Base-by-base conservation (phyloP, 345 rosid genomes). In the Aquilaria sinensis region DNA sequence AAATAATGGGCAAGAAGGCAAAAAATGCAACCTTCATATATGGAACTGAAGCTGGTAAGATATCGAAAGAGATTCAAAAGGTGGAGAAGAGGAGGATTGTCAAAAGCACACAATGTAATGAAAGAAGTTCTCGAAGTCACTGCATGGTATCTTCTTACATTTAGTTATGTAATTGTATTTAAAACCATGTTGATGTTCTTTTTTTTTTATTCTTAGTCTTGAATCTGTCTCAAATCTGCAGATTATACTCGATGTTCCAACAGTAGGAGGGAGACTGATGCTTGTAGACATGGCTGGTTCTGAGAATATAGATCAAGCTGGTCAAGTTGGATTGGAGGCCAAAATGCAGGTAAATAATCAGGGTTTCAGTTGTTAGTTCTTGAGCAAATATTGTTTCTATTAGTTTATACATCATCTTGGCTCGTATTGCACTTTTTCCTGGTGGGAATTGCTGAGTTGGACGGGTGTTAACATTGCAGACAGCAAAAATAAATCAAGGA, bases 221-320 rank as follows among this genome's bases (percentile, higher is more conserved):
- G 41, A 47, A 49, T 51, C 3, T 37, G 3, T 43, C 54, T 64
- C 64, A 31, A 14, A 46, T 37, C 13, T 52, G 58, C 78, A 94
- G 99, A 85, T 94, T 56, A 86, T 90, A 56, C 89, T 94, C 50
- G 97, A 94, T 81, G 99, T 90, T 31, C 99, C 99, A 14, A 86
- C 97, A 0, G 96, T 94, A 58, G 99, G 99, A 43, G 99, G 99
- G 71, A 77, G 89, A 61, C 74, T 94, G 61, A 90, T 94, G 99
- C 97, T 94, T 51, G 99, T 94, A 30, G 99, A 94, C 62, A 94
- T 94, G 99, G 99, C 99, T 54, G 99, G 99, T 66, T 94, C 99
- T 13, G 99, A 94, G 57, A 94, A 94, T 69, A 90, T 94, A 37
- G 99, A 94, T 65, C 97, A 88, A 76, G 99, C 99, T 32, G 99